Evolutionary conservation across 2,329 filamentous ascomycete genomes (phyloP).

Genomic region (Harringtonia aguacate): DNA sequence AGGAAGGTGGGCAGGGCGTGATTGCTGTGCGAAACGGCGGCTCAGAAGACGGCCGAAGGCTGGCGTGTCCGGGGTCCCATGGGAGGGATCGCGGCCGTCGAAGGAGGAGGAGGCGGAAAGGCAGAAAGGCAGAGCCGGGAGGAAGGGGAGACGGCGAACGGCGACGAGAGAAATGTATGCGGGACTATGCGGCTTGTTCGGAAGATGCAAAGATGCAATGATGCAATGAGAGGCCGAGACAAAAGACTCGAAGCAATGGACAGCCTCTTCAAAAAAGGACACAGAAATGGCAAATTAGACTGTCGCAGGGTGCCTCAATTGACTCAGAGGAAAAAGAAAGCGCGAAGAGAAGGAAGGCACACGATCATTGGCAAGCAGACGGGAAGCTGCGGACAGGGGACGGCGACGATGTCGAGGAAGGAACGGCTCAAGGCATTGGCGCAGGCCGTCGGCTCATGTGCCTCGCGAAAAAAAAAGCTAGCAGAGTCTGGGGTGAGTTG

Average conservation of each 20-base stretch:
- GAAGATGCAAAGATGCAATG: not conserved
- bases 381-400: too few relatives aligned
- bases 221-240: too few relatives aligned
- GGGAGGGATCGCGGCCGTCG: not conserved
- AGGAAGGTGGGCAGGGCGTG: not conserved
- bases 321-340: not conserved
- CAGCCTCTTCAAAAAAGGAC: too few relatives aligned
- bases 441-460: constrained; percentile 1
- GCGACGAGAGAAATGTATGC: not conserved
- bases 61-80: constrained; percentile 2
- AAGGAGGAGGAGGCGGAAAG: not conserved
- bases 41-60: not conserved
- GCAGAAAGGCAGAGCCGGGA: not conserved
- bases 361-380: not conserved
- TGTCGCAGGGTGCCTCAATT: too few relatives aligned
- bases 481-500: constrained; percentile 4
- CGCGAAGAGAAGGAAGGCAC: not conserved
- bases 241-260: too few relatives aligned
- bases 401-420: not conserved
- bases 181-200: too few relatives aligned
- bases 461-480: too few relatives aligned
- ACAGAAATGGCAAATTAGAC: too few relatives aligned
- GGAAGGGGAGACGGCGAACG: not conserved
- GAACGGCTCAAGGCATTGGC: constrained; percentile 2
- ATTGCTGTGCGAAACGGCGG: not conserved